phyloP scores from a whole-genome alignment of 202 grass and related monocot genomes.

The Alloteropsis angusta region DNA sequence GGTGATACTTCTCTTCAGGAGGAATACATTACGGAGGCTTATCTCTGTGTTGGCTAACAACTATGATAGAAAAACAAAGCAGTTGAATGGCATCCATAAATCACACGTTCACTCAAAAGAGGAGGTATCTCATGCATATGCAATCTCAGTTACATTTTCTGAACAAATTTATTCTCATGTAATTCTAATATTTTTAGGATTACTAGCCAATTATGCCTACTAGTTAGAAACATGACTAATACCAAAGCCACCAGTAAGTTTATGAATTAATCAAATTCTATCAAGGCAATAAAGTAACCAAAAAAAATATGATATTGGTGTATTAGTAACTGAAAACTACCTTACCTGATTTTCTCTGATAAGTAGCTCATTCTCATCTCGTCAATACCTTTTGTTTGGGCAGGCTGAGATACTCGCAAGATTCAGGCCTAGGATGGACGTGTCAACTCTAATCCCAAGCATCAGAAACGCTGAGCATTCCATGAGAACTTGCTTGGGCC shows the following conservation, averaged over 20 bases:
- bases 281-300: neutral
- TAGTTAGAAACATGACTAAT: neutral
- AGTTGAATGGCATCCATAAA: conserved; percentile 90
- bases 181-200: neutral
- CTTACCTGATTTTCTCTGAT: neutral
- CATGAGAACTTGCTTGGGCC: conserved; percentile 35
- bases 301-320: neutral
- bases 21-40: conserved; percentile 64
- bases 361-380: neutral
- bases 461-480: conserved; percentile 44
- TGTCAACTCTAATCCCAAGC: conserved; percentile 41
- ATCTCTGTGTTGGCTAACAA: conserved; percentile 76
- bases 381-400: neutral
- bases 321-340: neutral
- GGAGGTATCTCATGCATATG: conserved; percentile 36
- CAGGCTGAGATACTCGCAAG: conserved; percentile 86
- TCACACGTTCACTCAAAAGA: conserved; percentile 79
- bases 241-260: neutral
- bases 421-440: conserved; percentile 64
- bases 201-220: neutral
- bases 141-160: neutral
- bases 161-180: neutral
- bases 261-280: neutral
- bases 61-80: conserved; percentile 66
- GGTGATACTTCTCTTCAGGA: conserved; percentile 86